Conservation (phyloP, 139 green algal genomes). For the Ettlia oleoabundans region DNA sequence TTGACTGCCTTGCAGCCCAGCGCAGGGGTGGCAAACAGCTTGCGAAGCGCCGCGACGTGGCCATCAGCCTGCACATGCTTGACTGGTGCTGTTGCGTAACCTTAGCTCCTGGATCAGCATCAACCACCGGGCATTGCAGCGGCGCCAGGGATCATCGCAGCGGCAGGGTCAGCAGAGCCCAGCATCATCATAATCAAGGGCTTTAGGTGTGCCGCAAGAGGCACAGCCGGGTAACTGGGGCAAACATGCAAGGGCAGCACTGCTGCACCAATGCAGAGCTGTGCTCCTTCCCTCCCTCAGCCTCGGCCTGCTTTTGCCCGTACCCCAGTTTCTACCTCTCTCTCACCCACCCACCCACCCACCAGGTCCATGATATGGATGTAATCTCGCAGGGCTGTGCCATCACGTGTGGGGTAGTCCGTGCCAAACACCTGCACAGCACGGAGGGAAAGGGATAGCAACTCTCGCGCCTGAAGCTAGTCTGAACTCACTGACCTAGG, state of each 20-base stretch:
- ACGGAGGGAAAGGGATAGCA: neutral
- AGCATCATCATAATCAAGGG: too few species aligned
- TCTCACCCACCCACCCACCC: slow-evolving; percentile 61
- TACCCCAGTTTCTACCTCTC: too few species aligned
- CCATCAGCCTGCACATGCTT: slow-evolving; percentile 39
- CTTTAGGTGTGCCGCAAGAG: too few species aligned
- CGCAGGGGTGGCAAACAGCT: slow-evolving; percentile 62
- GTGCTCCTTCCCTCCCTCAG: too few species aligned
- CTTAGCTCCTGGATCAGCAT: neutral
- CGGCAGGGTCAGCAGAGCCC: too few species aligned
- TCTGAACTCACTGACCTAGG: neutral
- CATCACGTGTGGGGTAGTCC: slow-evolving; percentile 91
- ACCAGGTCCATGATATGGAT: slow-evolving; percentile 95
- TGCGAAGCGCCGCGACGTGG: slow-evolving; percentile 84
- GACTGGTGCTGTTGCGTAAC: neutral
- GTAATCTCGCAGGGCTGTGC: slow-evolving; percentile 91
- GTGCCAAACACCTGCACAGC: slow-evolving; percentile 88
- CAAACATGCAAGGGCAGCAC: too few species aligned
- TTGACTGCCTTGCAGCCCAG: slow-evolving; percentile 88
- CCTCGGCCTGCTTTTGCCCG: too few species aligned
- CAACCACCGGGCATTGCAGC: too few species aligned
- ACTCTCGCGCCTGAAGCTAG: neutral
- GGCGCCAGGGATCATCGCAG: too few species aligned
- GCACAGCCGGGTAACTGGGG: too few species aligned
- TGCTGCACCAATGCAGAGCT: too few species aligned